phyloP scores from a whole-genome alignment of 768 basidiomycete species.

The Hirschioporus abietinus region DNA sequence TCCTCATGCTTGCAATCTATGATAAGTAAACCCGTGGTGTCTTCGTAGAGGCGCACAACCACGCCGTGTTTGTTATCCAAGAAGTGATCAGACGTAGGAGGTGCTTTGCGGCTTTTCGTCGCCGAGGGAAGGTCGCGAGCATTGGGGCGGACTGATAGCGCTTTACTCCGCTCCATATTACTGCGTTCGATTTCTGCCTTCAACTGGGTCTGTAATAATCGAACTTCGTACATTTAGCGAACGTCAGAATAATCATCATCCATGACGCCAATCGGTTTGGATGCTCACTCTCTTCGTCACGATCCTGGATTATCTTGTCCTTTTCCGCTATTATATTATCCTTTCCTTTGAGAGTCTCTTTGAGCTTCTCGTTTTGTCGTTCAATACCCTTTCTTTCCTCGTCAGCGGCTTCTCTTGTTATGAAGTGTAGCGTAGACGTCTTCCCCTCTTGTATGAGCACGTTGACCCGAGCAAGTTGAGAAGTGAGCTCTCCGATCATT shows the following conservation, averaged over 20 bases:
- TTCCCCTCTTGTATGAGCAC: constrained; percentile 47
- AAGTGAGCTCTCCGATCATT: constrained; percentile 48
- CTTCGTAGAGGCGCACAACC: constrained; percentile 77
- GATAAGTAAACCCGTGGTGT: constrained; percentile 76
- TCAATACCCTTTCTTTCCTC: constrained; percentile 55
- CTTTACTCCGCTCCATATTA: constrained; percentile 39
- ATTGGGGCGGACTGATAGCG: constrained; percentile 30
- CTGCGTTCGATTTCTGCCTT: constrained; percentile 58
- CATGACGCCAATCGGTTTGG: background rate
- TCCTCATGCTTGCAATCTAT: constrained; percentile 50
- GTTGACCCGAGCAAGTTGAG: constrained; percentile 48
- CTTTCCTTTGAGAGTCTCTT: constrained; percentile 37
- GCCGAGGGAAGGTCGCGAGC: constrained; percentile 37
- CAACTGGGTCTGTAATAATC: constrained; percentile 48
- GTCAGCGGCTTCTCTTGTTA: constrained; percentile 71
- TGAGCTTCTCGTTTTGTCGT: constrained; percentile 41
- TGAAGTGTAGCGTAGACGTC: constrained; percentile 51
- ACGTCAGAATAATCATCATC: background rate
- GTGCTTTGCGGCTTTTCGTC: constrained; percentile 28
- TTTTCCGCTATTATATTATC: constrained; percentile 36
- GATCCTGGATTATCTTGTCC: constrained; percentile 39
- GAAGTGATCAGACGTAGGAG: constrained; percentile 23
- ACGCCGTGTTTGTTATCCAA: constrained; percentile 55
- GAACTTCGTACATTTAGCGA: constrained; percentile 32
- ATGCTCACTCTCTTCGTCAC: constrained; percentile 44